Evolutionary conservation across 1,284 basidiomycete genomes (phyloP).

Genomic region (Tilletia caries): DNA sequence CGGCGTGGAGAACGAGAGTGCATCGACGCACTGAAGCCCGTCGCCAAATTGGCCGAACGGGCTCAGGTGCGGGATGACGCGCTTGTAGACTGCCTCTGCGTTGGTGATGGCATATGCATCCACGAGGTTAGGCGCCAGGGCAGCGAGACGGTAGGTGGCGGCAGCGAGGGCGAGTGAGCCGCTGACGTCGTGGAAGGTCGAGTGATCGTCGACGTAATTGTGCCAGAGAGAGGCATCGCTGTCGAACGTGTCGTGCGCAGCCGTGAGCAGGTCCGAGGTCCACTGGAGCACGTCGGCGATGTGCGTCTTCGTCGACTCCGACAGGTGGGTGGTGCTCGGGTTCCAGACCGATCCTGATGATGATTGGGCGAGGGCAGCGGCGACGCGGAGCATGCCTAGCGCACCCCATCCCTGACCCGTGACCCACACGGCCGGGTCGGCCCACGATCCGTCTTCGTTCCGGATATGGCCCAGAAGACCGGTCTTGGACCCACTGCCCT

Average conservation of each 20-base stretch:
- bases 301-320: neutral
- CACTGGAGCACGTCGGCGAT: neutral
- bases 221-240: neutral
- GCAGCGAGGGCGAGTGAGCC: neutral
- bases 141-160: slow-evolving; percentile 3
- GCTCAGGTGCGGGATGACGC: neutral
- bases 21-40: neutral
- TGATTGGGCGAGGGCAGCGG: neutral
- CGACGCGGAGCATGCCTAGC: neutral
- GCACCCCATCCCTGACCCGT: slow-evolving; percentile 13
- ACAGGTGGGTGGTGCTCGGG: too few relatives aligned
- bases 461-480: neutral
- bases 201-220: neutral
- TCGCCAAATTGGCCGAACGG: neutral
- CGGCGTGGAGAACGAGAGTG: neutral
- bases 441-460: slow-evolving; percentile 4
- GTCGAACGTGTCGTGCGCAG: neutral
- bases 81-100: slow-evolving; percentile 3
- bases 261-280: neutral
- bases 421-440: slow-evolving; percentile 1
- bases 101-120: neutral
- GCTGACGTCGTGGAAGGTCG: slow-evolving; percentile 7
- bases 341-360: too few relatives aligned
- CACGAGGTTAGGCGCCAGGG: neutral
- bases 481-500: neutral